Percentiles rank a stretch among this genome's conserved stretches.
These are phyloP conservation scores for Suillus subluteus DNA, from an alignment of 768 basidiomycete genomes.

Conservation along the genomic window DNA sequence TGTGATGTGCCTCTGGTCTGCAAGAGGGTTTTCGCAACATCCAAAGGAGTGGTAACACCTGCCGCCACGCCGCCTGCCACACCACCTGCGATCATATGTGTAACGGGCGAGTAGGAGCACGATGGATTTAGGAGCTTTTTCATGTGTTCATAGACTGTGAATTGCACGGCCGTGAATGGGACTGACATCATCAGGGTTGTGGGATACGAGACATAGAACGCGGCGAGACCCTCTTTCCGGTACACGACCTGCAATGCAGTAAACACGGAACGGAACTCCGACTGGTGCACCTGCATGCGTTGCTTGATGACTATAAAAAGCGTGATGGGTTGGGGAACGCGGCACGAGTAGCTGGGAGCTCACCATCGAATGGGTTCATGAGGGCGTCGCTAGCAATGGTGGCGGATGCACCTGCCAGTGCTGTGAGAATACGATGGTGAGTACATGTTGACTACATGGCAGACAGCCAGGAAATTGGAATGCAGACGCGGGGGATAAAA, in stretches of 20 bases:
- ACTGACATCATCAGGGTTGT: conserved; percentile 96
- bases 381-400: conserved; percentile 95
- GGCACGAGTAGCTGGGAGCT: conserved; percentile 28
- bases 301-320: conserved; percentile 88
- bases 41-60: conserved; percentile 93
- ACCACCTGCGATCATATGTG: conserved; percentile 92
- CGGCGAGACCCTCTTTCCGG: conserved; percentile 79
- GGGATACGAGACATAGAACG: conserved; percentile 99
- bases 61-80: conserved; percentile 93
- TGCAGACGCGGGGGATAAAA: neutral
- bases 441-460: neutral
- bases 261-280: conserved; percentile 84
- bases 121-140: conserved; percentile 86
- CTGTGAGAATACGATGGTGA: conserved; percentile 44
- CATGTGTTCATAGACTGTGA: conserved; percentile 93
- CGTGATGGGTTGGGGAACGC: conserved; percentile 17
- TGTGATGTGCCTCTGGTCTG: conserved; percentile 93
- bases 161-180: conserved; percentile 98
- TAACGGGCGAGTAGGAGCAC: conserved; percentile 87
- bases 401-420: conserved; percentile 90
- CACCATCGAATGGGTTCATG: conserved; percentile 99
- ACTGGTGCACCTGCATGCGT: conserved; percentile 97
- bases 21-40: conserved; percentile 96
- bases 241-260: conserved; percentile 88
- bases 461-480: neutral